phyloP scores from a whole-genome alignment of 2,329 filamentous ascomycete genomes.

The Coleophoma eucalyptorum region DNA sequence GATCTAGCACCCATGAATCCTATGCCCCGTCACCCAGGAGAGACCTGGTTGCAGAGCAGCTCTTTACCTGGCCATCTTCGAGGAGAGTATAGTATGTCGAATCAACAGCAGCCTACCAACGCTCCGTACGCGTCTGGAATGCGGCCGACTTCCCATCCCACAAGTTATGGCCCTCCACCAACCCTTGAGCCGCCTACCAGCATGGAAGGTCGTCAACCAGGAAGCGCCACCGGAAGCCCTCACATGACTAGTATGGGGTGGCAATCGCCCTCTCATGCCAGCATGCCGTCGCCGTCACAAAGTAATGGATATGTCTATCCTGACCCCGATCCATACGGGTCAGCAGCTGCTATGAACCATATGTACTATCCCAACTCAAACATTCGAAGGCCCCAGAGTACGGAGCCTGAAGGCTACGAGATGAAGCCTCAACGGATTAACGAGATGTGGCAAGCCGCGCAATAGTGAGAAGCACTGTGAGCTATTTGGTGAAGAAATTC shows the following conservation, averaged over 20 bases:
- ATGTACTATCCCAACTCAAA: constrained; percentile 71
- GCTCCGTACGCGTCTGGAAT: constrained; percentile 51
- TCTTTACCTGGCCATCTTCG: constrained; percentile 81
- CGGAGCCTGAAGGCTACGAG: constrained; percentile 66
- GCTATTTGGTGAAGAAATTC: background rate
- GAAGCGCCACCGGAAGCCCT: constrained; percentile 77
- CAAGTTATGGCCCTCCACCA: constrained; percentile 75
- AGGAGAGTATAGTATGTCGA: constrained; percentile 46
- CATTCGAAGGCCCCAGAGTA: constrained; percentile 70
- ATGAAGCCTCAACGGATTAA: constrained; percentile 49
- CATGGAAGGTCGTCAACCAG: constrained; percentile 68
- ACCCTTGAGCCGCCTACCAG: constrained; percentile 73
- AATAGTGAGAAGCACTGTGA: constrained; percentile 27
- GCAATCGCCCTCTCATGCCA: constrained; percentile 74
- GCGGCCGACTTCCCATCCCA: constrained; percentile 82
- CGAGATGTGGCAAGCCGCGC: constrained; percentile 49
- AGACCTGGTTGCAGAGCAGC: constrained; percentile 72
- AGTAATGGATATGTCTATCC: constrained; percentile 72
- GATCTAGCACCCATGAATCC: constrained; percentile 68
- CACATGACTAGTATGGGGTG: constrained; percentile 74
- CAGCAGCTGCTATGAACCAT: constrained; percentile 52
- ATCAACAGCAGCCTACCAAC: constrained; percentile 57
- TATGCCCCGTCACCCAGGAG: constrained; percentile 47
- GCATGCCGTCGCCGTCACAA: constrained; percentile 56
- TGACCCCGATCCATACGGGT: constrained; percentile 72